Base-by-base conservation (phyloP, 2,329 filamentous ascomycete genomes). In the Fusarium sublunatum region DNA sequence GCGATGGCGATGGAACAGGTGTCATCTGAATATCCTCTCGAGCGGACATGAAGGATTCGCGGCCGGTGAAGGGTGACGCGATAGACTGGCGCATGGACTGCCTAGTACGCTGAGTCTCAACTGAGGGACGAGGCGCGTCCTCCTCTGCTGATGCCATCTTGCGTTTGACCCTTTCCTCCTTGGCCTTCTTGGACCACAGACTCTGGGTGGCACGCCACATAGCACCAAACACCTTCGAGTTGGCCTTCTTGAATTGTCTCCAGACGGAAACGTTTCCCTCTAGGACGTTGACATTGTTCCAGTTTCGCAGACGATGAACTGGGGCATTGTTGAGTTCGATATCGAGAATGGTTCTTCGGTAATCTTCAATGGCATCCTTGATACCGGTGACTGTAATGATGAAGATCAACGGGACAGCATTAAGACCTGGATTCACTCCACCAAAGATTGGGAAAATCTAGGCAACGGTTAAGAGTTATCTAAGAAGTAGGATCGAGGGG, bases 371-470 rank as follows among this genome's bases (percentile, higher is more conserved):
- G 15, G 89, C 95, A 75, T 99, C 95, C 77, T 98, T 99, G 76
- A 97, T 86, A 26, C 92, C 89, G 2, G 95, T 99, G 50, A 97
- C 86, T 59, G 86, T 79, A 50, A 99, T 83, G 77, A 99, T 98
- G 72, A 97, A 89, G 68, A 99, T 97, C 65, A 99, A 82, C 49
- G 95, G 95, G 22, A 95, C 92, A 6, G 94, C 88, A 73, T 93
- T 94, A 38, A 99, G 82, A 36, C 91, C 95, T 15, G 95, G 94
- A 73, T 97, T 97, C 29, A 87, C 86, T 62, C 90, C 93, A 71
- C 95, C 95, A 74, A 99, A 99, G 65, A 99, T 97, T 62, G 92
- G 88, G 78, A 98, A 98, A 74, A 96, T 91, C 95, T 98, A 78
- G 24, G 63, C 41, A 22, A 61, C 35, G 53, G 65, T 68, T 61